phyloP scores from a whole-genome alignment of 257 asterid genomes.

The Solanum chmielewskii region DNA sequence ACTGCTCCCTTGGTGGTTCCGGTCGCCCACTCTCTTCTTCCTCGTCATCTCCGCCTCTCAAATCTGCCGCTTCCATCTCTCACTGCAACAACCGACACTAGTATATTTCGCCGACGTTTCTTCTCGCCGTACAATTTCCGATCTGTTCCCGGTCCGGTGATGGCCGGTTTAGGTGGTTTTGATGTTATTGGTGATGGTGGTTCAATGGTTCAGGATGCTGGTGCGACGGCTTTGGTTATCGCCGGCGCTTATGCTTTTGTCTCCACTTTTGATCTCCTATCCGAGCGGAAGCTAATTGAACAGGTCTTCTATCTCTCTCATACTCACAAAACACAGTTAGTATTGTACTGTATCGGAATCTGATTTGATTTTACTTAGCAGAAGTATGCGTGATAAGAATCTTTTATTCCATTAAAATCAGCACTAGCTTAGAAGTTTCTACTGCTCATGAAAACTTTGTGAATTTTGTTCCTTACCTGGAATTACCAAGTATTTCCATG shows the following conservation, averaged over 20 bases:
- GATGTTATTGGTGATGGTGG: constrained; percentile 17
- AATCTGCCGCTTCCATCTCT: not conserved
- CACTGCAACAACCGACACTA: not conserved
- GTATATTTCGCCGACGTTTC: not conserved
- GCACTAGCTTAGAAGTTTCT: not conserved
- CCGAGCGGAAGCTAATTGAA: constrained; percentile 49
- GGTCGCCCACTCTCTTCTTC: not conserved
- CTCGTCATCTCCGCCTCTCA: not conserved
- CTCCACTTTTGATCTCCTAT: constrained; percentile 58
- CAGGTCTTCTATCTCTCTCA: constrained; percentile 38
- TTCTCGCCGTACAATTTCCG: not conserved
- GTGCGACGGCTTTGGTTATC: constrained; percentile 59
- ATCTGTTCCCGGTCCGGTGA: constrained; percentile 9
- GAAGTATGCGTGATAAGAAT: not conserved
- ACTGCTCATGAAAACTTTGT: not conserved
- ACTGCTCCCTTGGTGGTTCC: constrained; percentile 10
- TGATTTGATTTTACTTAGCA: not conserved
- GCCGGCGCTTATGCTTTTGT: constrained; percentile 77
- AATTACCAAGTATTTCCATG: not conserved
- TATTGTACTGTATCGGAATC: not conserved
- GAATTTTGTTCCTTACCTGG: not conserved
- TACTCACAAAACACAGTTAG: not conserved
- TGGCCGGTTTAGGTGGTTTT: not conserved
- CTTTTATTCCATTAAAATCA: not conserved
- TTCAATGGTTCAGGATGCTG: constrained; percentile 45